Evolutionary conservation across 2,329 filamentous ascomycete species (phyloP).

Genomic region (Penicillium sp.): DNA sequence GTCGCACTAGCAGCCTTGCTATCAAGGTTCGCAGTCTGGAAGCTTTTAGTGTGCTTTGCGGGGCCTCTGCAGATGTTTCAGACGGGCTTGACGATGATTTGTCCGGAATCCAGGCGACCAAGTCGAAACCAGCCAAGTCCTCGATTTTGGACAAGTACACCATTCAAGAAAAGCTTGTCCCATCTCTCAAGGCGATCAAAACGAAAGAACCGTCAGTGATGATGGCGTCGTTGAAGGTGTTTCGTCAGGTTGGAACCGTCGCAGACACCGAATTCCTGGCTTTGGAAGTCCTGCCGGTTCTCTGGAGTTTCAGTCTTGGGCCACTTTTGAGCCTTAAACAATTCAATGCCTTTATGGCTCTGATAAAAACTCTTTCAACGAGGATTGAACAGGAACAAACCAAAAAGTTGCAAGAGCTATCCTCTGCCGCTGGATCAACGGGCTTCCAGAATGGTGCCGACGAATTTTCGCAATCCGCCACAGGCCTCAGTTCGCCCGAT

Average conservation of each 20-base stretch:
- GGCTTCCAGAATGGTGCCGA: slow-evolving; percentile 40
- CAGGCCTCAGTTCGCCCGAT: slow-evolving; percentile 43
- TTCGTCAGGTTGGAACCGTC: slow-evolving; percentile 76
- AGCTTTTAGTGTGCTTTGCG: slow-evolving; percentile 85
- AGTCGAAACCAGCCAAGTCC: slow-evolving; percentile 63
- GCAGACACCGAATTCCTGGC: slow-evolving; percentile 91
- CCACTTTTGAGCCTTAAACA: slow-evolving; percentile 83
- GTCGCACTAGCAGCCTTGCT: slow-evolving; percentile 84
- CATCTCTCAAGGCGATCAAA: slow-evolving; percentile 87
- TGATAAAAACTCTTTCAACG: slow-evolving; percentile 77
- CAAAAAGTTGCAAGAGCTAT: slow-evolving; percentile 82
- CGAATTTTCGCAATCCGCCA: slow-evolving; percentile 28
- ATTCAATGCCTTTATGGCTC: slow-evolving; percentile 84
- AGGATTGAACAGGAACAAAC: slow-evolving; percentile 87
- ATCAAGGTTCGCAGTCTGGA: slow-evolving; percentile 94
- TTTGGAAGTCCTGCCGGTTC: slow-evolving; percentile 80
- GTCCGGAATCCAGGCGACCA: slow-evolving; percentile 58
- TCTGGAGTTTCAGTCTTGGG: slow-evolving; percentile 90
- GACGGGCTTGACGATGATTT: slow-evolving; percentile 65
- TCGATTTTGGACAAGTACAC: slow-evolving; percentile 95
- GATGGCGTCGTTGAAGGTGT: slow-evolving; percentile 84
- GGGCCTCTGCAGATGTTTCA: slow-evolving; percentile 60
- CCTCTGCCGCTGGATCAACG: slow-evolving; percentile 56
- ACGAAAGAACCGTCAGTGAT: slow-evolving; percentile 98
- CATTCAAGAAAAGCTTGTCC: slow-evolving; percentile 95